These are phyloP conservation scores for Puccinia brachypodii DNA, from an alignment of 1,284 basidiomycete species.

Conservation along the genomic window DNA sequence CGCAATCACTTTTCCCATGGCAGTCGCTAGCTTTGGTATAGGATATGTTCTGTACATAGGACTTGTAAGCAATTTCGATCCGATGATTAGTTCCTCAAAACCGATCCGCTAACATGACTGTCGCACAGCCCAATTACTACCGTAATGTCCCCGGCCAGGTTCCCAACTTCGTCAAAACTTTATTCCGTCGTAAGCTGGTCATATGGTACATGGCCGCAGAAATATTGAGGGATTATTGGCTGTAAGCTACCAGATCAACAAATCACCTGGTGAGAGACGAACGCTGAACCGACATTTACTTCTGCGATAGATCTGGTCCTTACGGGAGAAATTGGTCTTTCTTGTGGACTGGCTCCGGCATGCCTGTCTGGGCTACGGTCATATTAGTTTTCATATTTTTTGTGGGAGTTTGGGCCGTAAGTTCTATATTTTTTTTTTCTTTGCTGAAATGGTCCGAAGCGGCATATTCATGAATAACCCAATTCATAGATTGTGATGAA, in stretches of 20 bases:
- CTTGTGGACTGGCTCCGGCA: constrained; percentile 74
- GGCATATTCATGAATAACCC: neutral
- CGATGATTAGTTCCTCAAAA: neutral
- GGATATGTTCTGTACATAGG: constrained; percentile 78
- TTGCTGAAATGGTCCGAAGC: neutral
- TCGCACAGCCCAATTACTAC: constrained; percentile 67
- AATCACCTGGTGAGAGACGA: neutral
- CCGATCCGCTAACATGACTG: neutral
- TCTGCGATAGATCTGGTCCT: constrained; percentile 32
- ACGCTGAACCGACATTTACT: neutral
- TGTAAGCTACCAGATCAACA: constrained; percentile 65
- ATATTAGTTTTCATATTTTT: constrained; percentile 80
- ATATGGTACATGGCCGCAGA: constrained; percentile 82
- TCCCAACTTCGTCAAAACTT: constrained; percentile 80
- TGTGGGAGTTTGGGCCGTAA: constrained; percentile 73
- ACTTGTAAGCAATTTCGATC: constrained; percentile 65
- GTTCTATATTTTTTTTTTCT: constrained; percentile 4
- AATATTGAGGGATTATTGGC: constrained; percentile 84
- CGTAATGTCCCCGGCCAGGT: constrained; percentile 87
- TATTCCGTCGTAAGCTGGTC: constrained; percentile 83
- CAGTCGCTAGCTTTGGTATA: constrained; percentile 71
- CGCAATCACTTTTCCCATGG: constrained; percentile 76
- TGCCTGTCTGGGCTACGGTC: constrained; percentile 77
- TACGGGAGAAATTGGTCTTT: constrained; percentile 89
- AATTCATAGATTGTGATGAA: constrained; percentile 61